Conservation (phyloP, 495 filamentous ascomycete genomes). For the Trichoderma gamsii region DNA sequence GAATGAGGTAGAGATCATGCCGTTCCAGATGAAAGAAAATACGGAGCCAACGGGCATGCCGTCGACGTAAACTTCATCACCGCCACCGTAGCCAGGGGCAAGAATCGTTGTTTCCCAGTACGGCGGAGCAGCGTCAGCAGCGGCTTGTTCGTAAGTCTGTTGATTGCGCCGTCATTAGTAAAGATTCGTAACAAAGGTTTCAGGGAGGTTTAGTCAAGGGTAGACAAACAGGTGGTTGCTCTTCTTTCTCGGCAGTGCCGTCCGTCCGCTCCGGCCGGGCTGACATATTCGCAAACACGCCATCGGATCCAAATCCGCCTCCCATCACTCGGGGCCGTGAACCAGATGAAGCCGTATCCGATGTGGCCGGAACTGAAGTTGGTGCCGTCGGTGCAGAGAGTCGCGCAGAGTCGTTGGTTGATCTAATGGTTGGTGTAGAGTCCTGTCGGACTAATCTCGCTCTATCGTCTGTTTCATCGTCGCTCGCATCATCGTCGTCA, state of each 20-base stretch:
- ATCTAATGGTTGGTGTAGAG: conserved; percentile 35
- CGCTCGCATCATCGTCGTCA: conserved; percentile 67
- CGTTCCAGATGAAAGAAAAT: conserved; percentile 97
- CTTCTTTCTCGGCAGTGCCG: conserved; percentile 59
- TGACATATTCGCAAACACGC: conserved; percentile 90
- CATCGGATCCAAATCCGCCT: conserved; percentile 68
- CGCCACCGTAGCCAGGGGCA: conserved; percentile 72
- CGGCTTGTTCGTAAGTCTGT: conserved; percentile 96
- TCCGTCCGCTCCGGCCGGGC: conserved; percentile 86
- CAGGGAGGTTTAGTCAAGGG: not conserved
- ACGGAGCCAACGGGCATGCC: conserved; percentile 92
- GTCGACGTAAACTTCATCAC: conserved; percentile 93
- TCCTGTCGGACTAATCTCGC: conserved; percentile 77
- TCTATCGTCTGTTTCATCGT: conserved; percentile 73
- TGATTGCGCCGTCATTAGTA: conserved; percentile 25
- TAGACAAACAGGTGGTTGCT: conserved; percentile 80
- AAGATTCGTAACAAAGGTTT: not conserved
- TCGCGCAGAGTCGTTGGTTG: not conserved
- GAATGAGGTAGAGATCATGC: conserved; percentile 98
- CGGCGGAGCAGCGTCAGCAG: conserved; percentile 90
- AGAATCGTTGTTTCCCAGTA: conserved; percentile 99
- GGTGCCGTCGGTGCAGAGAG: not conserved
- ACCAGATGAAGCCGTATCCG: not conserved
- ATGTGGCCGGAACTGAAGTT: not conserved
- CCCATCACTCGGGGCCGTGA: conserved; percentile 48